A percentile compares a stretch with the other conserved stretches of the same genome.
Conservation (phyloP, 2,329 filamentous ascomycete species). For the Myriangium duriaei region DNA sequence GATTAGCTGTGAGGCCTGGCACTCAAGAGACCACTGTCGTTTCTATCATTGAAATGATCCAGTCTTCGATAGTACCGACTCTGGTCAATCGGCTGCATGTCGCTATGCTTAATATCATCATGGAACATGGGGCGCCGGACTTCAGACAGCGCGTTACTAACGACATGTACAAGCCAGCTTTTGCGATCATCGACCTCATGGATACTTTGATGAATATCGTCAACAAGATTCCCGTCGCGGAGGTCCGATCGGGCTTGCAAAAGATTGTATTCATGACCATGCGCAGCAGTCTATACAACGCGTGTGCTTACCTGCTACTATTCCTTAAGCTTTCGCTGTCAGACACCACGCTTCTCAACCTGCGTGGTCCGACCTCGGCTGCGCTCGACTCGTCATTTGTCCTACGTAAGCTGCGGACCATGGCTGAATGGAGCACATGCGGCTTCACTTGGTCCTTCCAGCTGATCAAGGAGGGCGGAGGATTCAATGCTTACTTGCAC, state of each 20-base stretch:
- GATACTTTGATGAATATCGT: neutral
- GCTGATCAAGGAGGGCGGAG: conserved; percentile 1
- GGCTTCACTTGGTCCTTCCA: neutral
- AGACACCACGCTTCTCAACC: neutral
- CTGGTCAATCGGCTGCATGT: conserved; percentile 1
- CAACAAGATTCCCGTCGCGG: neutral
- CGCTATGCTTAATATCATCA: neutral
- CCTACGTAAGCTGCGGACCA: conserved; percentile 5
- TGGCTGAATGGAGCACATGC: neutral
- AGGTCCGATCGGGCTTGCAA: conserved; percentile 1
- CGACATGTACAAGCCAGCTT: conserved; percentile 5
- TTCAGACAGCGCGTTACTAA: neutral
- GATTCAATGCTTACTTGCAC: neutral
- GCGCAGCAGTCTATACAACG: neutral
- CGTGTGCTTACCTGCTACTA: neutral
- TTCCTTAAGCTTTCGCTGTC: conserved; percentile 3
- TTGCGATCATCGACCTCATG: conserved; percentile 1
- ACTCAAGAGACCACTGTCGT: too few relatives aligned
- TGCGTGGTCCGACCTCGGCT: neutral
- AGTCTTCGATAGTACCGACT: neutral
- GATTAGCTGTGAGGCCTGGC: neutral
- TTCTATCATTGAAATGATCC: neutral
- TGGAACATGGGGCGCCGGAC: conserved; percentile 1
- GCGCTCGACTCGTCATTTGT: conserved; percentile 4
- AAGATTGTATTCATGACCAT: neutral